Evolutionary conservation across 2,329 filamentous ascomycete genomes (phyloP).

Genomic region (Monosporascus sp.): DNA sequence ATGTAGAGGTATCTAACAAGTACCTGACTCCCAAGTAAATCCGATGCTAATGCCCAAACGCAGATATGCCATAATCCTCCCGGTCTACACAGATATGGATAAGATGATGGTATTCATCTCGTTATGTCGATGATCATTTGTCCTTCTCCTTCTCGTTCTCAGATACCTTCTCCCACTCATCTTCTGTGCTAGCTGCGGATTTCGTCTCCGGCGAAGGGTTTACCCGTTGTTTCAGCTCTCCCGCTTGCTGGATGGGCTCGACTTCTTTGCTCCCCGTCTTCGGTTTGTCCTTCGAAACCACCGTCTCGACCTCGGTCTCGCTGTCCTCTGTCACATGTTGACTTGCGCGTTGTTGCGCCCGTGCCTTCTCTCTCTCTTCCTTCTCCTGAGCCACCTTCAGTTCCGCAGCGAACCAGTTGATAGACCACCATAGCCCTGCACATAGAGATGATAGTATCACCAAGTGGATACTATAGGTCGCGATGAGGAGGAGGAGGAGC

Average conservation of each 20-base stretch:
- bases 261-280: constrained; percentile 35
- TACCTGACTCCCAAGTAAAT: neutral
- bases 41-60: neutral
- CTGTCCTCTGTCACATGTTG: constrained; percentile 35
- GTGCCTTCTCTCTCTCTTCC: constrained; percentile 36
- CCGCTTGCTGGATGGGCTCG: constrained; percentile 35
- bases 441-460: constrained; percentile 72
- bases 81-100: neutral
- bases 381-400: constrained; percentile 41
- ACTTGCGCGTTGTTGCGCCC: constrained; percentile 28
- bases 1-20: neutral
- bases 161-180: constrained; percentile 95
- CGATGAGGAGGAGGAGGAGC: constrained; percentile 68
- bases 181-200: constrained; percentile 72
- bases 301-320: constrained; percentile 47
- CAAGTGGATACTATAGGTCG: constrained; percentile 87
- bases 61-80: neutral
- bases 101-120: neutral
- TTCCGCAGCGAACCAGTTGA: constrained; percentile 93
- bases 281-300: constrained; percentile 15
- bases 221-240: constrained; percentile 45
- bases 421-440: constrained; percentile 80
- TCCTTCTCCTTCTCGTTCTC: constrained; percentile 60
- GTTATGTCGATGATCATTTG: constrained; percentile 30
- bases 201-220: constrained; percentile 38